Evolutionary conservation across 2,329 filamentous ascomycete species (phyloP).

Genomic region (Aspergillus ochraceoroseus): DNA sequence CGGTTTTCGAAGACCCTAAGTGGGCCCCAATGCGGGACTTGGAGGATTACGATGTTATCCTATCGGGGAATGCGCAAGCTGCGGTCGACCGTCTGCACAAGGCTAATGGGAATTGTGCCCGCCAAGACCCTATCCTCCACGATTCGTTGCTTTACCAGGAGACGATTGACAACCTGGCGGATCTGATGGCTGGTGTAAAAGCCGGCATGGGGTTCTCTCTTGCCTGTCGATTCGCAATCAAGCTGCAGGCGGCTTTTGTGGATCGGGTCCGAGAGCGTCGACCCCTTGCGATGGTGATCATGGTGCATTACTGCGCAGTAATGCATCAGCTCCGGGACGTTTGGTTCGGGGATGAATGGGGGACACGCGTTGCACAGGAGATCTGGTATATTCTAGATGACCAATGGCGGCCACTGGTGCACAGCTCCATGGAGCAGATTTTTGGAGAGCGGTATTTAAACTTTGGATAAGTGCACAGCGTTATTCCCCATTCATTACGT

Average conservation of each 20-base stretch:
- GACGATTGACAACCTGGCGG: constrained; percentile 27
- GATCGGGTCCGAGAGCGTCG: constrained; percentile 37
- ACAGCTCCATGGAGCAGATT: constrained; percentile 31
- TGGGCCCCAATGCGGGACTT: constrained; percentile 30
- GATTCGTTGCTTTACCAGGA: constrained; percentile 23
- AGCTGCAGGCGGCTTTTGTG: constrained; percentile 32
- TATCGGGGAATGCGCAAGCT: constrained; percentile 22
- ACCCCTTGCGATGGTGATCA: constrained; percentile 50
- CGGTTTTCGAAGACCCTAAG: constrained; percentile 24
- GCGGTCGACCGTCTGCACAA: constrained; percentile 25
- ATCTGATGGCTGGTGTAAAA: constrained; percentile 26
- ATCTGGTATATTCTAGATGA: constrained; percentile 41
- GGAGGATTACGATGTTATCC: constrained; percentile 19
- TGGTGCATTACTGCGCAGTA: constrained; percentile 58
- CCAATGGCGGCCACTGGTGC: constrained; percentile 29
- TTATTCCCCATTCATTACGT: too few relatives aligned
- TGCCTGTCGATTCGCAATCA: constrained; percentile 38
- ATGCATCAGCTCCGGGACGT: constrained; percentile 53
- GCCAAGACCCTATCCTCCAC: constrained; percentile 21
- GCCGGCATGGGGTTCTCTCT: constrained; percentile 50
- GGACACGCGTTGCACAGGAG: constrained; percentile 61
- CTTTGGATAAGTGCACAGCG: background rate
- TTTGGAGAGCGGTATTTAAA: constrained; percentile 24
- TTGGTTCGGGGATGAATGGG: constrained; percentile 66
- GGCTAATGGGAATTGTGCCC: constrained; percentile 25